Conservation (phyloP, 2,329 filamentous ascomycete species). For the Xylariaceae sp. region DNA sequence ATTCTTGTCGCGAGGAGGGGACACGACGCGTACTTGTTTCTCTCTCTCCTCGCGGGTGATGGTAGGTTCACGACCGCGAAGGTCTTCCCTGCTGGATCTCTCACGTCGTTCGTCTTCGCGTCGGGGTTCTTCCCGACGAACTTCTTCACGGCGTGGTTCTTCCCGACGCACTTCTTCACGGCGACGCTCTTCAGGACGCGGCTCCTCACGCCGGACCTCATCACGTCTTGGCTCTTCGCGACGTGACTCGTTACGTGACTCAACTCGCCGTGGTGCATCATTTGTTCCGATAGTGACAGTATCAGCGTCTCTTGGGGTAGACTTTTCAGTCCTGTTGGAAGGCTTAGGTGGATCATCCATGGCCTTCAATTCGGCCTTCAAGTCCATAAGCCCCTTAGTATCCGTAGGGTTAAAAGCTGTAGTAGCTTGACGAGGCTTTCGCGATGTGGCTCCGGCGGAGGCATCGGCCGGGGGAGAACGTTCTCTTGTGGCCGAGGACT, state of each 20-base stretch:
- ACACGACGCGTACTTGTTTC: slow-evolving; percentile 63
- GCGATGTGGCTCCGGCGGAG: slow-evolving; percentile 33
- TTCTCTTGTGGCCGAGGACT: slow-evolving; percentile 26
- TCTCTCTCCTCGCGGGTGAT: slow-evolving; percentile 35
- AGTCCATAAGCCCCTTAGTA: slow-evolving; percentile 42
- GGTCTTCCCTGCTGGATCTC: slow-evolving; percentile 14
- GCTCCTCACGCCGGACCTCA: slow-evolving; percentile 13
- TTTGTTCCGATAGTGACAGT: slow-evolving; percentile 10
- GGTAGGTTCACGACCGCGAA: slow-evolving; percentile 37
- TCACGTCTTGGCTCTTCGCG: slow-evolving; percentile 8
- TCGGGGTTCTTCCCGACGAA: too few species aligned
- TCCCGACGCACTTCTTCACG: too few species aligned
- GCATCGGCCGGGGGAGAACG: slow-evolving; percentile 36
- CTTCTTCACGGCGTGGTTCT: too few species aligned
- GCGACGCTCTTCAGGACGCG: slow-evolving; percentile 18
- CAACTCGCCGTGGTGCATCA: slow-evolving; percentile 11
- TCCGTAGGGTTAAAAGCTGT: slow-evolving; percentile 50
- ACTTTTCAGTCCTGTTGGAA: slow-evolving; percentile 19
- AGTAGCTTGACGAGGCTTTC: slow-evolving; percentile 34
- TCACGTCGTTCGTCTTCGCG: not conserved
- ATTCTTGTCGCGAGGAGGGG: slow-evolving; percentile 60
- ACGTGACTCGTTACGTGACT: slow-evolving; percentile 4
- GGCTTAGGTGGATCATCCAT: slow-evolving; percentile 30
- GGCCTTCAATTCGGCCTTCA: slow-evolving; percentile 47
- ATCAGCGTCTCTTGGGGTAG: slow-evolving; percentile 12